phyloP scores from a whole-genome alignment of 331 rosid genomes.

The Prunus yedoensis region DNA sequence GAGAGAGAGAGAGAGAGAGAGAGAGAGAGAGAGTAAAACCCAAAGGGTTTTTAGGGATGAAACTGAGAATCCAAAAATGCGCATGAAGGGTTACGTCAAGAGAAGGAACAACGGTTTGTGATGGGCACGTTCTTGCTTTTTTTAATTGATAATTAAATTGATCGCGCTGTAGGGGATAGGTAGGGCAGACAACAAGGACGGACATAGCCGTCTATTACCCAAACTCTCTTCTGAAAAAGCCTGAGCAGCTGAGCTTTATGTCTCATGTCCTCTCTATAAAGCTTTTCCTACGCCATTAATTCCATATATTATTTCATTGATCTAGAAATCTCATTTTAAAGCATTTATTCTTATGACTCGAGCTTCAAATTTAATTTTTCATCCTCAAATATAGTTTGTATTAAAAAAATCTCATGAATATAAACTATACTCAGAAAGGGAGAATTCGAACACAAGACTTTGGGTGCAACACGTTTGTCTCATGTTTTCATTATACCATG shows the following conservation, averaged over 20 bases:
- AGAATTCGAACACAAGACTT: too few species aligned
- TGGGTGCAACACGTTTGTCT: too few species aligned
- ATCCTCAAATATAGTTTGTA: too few species aligned
- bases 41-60: neutral
- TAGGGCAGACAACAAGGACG: slow-evolving; percentile 41
- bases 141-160: neutral
- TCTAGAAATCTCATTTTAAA: too few species aligned
- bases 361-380: too few species aligned
- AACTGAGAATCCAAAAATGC: slow-evolving; percentile 5
- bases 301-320: too few species aligned
- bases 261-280: slow-evolving; percentile 11
- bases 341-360: too few species aligned
- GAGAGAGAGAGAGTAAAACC: neutral
- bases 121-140: slow-evolving; percentile 37
- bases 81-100: slow-evolving; percentile 38
- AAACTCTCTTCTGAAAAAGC: slow-evolving; percentile 35
- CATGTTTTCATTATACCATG: too few species aligned
- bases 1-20: neutral
- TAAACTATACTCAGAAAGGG: too few species aligned
- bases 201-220: slow-evolving; percentile 31
- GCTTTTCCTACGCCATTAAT: too few species aligned
- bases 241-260: slow-evolving; percentile 25
- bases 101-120: slow-evolving; percentile 39
- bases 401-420: too few species aligned
- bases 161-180: neutral